Conservation (phyloP, 1,284 basidiomycete genomes). For the Phylloporus sp. region DNA sequence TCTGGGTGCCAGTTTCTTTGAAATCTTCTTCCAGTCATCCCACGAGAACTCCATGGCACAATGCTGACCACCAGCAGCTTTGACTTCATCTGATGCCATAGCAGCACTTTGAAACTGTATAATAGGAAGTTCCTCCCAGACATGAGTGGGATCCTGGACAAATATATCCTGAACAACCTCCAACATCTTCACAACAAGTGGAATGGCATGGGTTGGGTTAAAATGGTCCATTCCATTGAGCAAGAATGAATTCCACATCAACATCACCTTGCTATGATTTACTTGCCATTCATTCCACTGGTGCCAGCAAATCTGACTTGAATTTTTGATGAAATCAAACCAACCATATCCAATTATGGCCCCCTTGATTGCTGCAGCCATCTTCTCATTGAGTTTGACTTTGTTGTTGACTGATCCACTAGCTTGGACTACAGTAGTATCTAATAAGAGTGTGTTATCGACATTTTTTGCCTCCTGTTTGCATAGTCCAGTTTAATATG, state of each 20-base stretch:
- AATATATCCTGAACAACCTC: background rate
- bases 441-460: no score
- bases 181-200: background rate
- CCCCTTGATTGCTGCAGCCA: background rate
- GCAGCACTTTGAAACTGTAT: background rate
- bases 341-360: conserved; percentile 5
- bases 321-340: conserved; percentile 2
- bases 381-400: conserved; percentile 2
- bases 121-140: conserved; percentile 3
- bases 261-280: background rate
- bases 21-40: conserved; percentile 3
- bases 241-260: conserved; percentile 7
- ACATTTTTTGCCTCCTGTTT: no score
- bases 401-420: background rate
- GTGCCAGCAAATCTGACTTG: background rate
- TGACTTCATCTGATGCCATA: background rate
- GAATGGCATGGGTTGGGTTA: conserved; percentile 4
- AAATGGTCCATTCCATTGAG: conserved; percentile 10
- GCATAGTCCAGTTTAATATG: no score
- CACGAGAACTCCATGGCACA: background rate
- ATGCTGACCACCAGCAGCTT: conserved; percentile 6
- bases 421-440: no score
- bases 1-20: background rate
- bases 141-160: background rate
- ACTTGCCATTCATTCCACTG: conserved; percentile 8